Base-by-base conservation (phyloP, 2,329 filamentous ascomycete species). In the Purpureocillium lavendulum region DNA sequence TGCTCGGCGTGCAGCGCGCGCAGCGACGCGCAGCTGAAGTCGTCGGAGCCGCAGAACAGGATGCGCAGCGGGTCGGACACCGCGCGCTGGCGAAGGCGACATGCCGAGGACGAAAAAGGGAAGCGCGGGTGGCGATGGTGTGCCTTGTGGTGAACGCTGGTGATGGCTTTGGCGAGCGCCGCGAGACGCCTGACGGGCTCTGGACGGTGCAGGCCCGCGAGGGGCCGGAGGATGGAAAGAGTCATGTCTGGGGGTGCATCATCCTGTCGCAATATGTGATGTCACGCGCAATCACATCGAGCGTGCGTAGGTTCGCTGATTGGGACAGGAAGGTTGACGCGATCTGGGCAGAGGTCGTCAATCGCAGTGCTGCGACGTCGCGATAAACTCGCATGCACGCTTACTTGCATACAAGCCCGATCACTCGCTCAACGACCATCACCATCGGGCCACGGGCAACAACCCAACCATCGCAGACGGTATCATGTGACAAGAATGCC, bases 11-110 rank as follows among this genome's bases (percentile, higher is more conserved):
- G 60, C 28, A 98, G 65, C 6, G 84, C 84, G 42, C 66, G 66
- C 36, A 98, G 68, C 2, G 87, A 87, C 38, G 74, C 75, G 52
- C 83, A 83, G 65, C 90, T 96, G 62, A 97, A 95, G 3, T 80
- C 72, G 60, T 98, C 92, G 3, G 90, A 92, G 46, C 92, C 92
- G 63, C 89, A 97, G 64, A 96, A 98, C 4, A 98, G 73, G 39
- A 98, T 87, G 28, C 81, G 75, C 26, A 98, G 69, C 3, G 87
- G 84, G 4, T 78, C 70, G 1, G 70, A 66, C 13, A 44, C n/a
- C 14, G 30, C 21, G 34, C 47, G 16, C 32, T 26, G 21, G 42
- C 34, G 9, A 39, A 29, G 11, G 35, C 42, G 12, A 13, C n/a
- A 26, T 10, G 21, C 6, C 21, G 21, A 26, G 29, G 29, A 30